A percentile compares a stretch with the other conserved stretches of the same genome.
phyloP scores from a whole-genome alignment of 179 eudicot species.

The Silene vulgaris region DNA sequence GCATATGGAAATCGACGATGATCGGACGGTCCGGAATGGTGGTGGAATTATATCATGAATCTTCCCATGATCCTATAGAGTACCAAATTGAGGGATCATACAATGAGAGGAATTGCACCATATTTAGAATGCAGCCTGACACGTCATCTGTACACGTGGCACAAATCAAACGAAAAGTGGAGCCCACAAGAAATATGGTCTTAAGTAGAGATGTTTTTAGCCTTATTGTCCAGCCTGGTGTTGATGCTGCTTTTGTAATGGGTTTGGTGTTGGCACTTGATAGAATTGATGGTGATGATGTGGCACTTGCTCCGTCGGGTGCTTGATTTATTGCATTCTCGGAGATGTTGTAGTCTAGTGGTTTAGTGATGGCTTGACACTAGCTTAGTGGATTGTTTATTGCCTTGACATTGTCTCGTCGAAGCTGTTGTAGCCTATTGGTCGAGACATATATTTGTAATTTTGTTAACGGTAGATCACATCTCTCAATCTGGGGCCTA shows the following conservation, averaged over 20 bases:
- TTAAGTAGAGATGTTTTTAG: slow-evolving; percentile 33
- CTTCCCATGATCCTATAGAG: background rate
- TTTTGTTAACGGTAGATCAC: no score
- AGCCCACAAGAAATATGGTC: slow-evolving; percentile 25
- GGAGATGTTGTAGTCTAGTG: no score
- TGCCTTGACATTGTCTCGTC: no score
- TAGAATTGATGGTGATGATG: slow-evolving; percentile 26
- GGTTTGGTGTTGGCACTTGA: slow-evolving; percentile 32
- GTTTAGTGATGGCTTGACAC: no score
- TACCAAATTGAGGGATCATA: slow-evolving; percentile 30
- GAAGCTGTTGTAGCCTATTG: no score
- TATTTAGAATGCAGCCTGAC: slow-evolving; percentile 16
- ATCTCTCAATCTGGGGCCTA: no score
- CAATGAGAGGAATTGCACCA: slow-evolving; percentile 29
- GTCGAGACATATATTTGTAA: no score
- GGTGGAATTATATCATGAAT: slow-evolving; percentile 20
- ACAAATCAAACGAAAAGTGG: slow-evolving; percentile 25
- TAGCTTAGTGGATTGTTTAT: no score
- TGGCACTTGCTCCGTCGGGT: background rate
- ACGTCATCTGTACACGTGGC: slow-evolving; percentile 11
- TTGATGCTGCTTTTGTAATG: slow-evolving; percentile 36
- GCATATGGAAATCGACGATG: slow-evolving; percentile 26
- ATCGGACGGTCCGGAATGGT: slow-evolving; percentile 31
- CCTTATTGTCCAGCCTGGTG: slow-evolving; percentile 26
- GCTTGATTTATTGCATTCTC: background rate